These are phyloP conservation scores for Leccinum pellstonianum DNA, from an alignment of 768 basidiomycete genomes.

Conservation along the genomic window DNA sequence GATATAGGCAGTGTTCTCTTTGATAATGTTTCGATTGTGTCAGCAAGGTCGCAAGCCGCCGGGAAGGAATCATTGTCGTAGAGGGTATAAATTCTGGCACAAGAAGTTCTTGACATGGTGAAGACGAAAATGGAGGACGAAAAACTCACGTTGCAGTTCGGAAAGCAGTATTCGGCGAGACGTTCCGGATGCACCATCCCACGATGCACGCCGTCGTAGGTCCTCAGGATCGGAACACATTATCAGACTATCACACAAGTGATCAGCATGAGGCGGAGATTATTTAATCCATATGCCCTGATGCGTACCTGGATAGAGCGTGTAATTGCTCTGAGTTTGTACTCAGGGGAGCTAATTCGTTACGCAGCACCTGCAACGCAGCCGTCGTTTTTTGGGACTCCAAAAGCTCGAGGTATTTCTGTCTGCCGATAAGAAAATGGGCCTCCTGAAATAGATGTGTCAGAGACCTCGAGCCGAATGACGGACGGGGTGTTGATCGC, in stretches of 20 bases:
- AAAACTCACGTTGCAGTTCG: slow-evolving; percentile 72
- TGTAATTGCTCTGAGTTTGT: slow-evolving; percentile 24
- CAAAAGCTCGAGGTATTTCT: slow-evolving; percentile 93
- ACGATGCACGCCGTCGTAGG: slow-evolving; percentile 72
- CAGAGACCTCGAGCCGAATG: slow-evolving; percentile 14
- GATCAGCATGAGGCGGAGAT: too few species aligned
- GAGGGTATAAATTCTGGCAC: slow-evolving; percentile 81
- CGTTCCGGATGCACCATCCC: slow-evolving; percentile 84
- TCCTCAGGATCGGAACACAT: slow-evolving; percentile 59
- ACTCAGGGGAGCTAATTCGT: slow-evolving; percentile 82
- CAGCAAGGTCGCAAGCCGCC: slow-evolving; percentile 81
- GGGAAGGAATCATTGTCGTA: slow-evolving; percentile 88
- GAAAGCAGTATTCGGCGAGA: slow-evolving; percentile 71
- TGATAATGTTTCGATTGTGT: slow-evolving; percentile 84
- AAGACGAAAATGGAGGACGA: not conserved
- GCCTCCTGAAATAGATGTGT: slow-evolving; percentile 55
- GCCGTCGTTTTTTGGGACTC: slow-evolving; percentile 77
- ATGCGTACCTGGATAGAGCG: too few species aligned
- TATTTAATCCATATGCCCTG: too few species aligned
- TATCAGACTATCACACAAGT: too few species aligned
- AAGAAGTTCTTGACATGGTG: not conserved
- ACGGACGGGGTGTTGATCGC: slow-evolving; percentile 29
- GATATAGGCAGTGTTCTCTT: slow-evolving; percentile 79
- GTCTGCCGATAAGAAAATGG: slow-evolving; percentile 84
- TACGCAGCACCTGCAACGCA: slow-evolving; percentile 82